A percentile compares a stretch with the other conserved stretches of the same genome.
Evolutionary conservation across 257 asterid genomes (phyloP).

Genomic region (Coffea canephora): DNA sequence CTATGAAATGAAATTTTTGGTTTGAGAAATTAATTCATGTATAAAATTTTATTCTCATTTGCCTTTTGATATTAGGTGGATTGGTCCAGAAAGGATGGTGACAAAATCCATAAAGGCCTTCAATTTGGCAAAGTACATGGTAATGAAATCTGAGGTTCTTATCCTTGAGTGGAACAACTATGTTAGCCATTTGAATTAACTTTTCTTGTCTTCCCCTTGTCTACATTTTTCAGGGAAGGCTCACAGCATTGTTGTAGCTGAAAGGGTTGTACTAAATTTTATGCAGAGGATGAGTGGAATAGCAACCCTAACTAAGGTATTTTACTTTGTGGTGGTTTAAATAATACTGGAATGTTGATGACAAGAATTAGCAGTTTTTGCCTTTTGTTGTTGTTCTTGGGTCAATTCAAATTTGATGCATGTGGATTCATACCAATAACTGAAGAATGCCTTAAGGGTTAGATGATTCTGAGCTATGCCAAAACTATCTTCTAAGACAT

Average conservation of each 20-base stretch:
- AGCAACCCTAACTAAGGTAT: conserved; percentile 91
- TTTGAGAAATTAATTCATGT: background rate
- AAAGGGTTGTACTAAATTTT: conserved; percentile 95
- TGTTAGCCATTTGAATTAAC: conserved; percentile 6
- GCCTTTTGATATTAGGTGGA: conserved; percentile 48
- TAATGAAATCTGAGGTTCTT: conserved; percentile 24
- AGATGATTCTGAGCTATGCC: background rate
- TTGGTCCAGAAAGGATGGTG: conserved; percentile 86
- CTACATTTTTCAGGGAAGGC: conserved; percentile 65
- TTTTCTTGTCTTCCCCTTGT: conserved; percentile 13
- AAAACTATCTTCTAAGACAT: background rate
- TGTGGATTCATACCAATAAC: background rate
- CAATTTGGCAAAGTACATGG: conserved; percentile 92
- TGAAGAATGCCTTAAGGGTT: background rate
- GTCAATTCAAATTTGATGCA: background rate
- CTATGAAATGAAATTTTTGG: background rate
- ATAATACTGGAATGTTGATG: background rate
- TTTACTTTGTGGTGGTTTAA: conserved; percentile 11
- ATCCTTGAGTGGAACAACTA: conserved; percentile 3
- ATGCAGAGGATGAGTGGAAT: conserved; percentile 99
- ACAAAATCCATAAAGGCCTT: conserved; percentile 72
- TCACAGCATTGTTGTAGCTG: conserved; percentile 83
- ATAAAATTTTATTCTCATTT: background rate
- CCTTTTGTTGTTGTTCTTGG: background rate
- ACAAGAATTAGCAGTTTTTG: background rate